phyloP scores from a whole-genome alignment of 78 protist species.

The Dictyostelium citrinum region DNA sequence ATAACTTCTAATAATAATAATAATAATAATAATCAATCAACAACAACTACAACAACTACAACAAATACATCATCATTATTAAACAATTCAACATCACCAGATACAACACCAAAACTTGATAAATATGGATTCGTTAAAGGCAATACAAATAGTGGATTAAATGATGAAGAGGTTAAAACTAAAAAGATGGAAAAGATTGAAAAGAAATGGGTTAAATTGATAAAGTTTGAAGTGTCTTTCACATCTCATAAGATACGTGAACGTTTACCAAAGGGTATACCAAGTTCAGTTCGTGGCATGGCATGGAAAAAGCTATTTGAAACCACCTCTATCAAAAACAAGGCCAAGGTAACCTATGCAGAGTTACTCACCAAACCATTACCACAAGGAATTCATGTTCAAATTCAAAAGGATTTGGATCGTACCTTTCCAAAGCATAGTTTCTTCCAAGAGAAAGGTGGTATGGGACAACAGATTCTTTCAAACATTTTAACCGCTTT shows the following conservation, averaged over 20 bases:
- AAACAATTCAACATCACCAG: slow-evolving; percentile 18
- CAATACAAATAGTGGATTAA: neutral
- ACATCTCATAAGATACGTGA: slow-evolving; percentile 31
- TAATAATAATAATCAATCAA: neutral
- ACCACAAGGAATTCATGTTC: slow-evolving; percentile 11
- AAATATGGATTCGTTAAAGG: slow-evolving; percentile 68
- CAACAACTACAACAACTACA: neutral
- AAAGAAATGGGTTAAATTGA: slow-evolving; percentile 44
- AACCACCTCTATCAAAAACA: slow-evolving; percentile 23
- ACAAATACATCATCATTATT: neutral
- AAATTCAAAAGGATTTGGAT: slow-evolving; percentile 81
- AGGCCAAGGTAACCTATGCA: slow-evolving; percentile 21
- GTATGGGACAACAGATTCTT: slow-evolving; percentile 68
- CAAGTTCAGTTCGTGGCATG: slow-evolving; percentile 55
- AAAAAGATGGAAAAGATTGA: slow-evolving; percentile 54
- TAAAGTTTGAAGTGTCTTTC: neutral
- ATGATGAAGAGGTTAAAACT: slow-evolving; percentile 24
- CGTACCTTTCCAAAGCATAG: slow-evolving; percentile 84
- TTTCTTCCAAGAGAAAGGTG: slow-evolving; percentile 71
- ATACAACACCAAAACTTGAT: slow-evolving; percentile 57
- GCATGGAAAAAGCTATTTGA: slow-evolving; percentile 55
- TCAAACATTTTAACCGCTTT: slow-evolving; percentile 81
- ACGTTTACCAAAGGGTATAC: slow-evolving; percentile 83
- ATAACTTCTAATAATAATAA: neutral
- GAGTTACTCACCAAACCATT: neutral